These are phyloP conservation scores for Calendula officinalis DNA, from an alignment of 129 eudicot genomes.

Conservation along the genomic window DNA sequence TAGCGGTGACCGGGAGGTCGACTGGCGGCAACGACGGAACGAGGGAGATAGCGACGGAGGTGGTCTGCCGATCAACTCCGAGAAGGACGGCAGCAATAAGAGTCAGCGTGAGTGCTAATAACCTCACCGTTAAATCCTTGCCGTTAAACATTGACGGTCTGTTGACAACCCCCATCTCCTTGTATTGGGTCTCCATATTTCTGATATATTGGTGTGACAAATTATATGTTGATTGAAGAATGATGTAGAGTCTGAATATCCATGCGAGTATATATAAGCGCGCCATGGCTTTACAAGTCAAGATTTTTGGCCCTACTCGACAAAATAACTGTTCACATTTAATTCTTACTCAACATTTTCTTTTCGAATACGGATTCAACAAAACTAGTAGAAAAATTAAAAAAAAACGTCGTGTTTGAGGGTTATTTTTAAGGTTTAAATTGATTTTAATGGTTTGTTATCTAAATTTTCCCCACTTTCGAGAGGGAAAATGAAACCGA, in stretches of 20 bases:
- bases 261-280: constrained; percentile 1
- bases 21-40: constrained; percentile 63
- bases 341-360: background rate
- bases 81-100: constrained; percentile 51
- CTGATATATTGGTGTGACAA: background rate
- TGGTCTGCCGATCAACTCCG: constrained; percentile 57
- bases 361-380: too few relatives aligned
- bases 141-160: constrained; percentile 1
- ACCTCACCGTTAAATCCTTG: constrained; percentile 40
- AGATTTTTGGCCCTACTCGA: constrained; percentile 13
- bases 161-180: constrained; percentile 25
- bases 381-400: too few relatives aligned
- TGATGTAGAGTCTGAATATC: background rate
- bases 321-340: constrained; percentile 23
- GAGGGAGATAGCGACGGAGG: constrained; percentile 33
- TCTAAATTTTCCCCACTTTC: too few relatives aligned
- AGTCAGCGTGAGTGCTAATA: constrained; percentile 51
- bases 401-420: too few relatives aligned
- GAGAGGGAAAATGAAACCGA: too few relatives aligned
- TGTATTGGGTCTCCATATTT: constrained; percentile 27
- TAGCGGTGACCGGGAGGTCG: constrained; percentile 59
- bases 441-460: too few relatives aligned
- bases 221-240: background rate
- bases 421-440: too few relatives aligned
- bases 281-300: background rate